Evolutionary conservation across 805 yeast genomes (phyloP), one percentile per base, ranked within the genome.

Genomic region (Lachancea nothofagi): DNA sequence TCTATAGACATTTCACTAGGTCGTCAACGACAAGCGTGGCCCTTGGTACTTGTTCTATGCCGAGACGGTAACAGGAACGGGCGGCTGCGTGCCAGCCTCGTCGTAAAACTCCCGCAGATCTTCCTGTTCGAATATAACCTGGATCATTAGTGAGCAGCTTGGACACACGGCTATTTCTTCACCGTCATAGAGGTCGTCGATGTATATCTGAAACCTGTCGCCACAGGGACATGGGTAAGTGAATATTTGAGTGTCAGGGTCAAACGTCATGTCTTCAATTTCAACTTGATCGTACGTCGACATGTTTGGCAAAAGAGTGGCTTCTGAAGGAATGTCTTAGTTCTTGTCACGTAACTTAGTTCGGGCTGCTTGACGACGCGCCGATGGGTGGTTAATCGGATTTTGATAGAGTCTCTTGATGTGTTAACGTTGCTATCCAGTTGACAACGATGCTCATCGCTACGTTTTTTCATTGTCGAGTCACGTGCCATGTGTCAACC

Each of bases 191-290:
- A 93, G 69, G 57, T 93, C 98, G 51, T 83, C 93, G 36, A 88
- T 69, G 22, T 77, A 70, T 20, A 93, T 84, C 56, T 90, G 95
- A 64, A 93, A 93, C 55, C 79, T 72, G 62, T 93, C 98, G 7
- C 98, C 98, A 63, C 98, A 93, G 1, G 98, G 98, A 69, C 98
- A 93, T 3, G 98, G 98, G 54, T 89, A 90, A 36, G 87, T 83
- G 64, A 89, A 86, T 19, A 86, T 64, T 60, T 83, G 88, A 10
- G 83, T 77, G n/a, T 67, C 70, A 2, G 89, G 77, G 60, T 93
- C 97, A 59, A 77, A 93, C 2, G 88, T 80, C 79, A 93, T 89
- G 61, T 93, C 98, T 63, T 93, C 98, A 38, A 93, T 93, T 69
- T 93, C 98, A 41, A 93, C 80, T 59, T 93, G 94, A 62, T 93